phyloP scores from a whole-genome alignment of 2,329 filamentous ascomycete species.

The Fusarium globosum region DNA sequence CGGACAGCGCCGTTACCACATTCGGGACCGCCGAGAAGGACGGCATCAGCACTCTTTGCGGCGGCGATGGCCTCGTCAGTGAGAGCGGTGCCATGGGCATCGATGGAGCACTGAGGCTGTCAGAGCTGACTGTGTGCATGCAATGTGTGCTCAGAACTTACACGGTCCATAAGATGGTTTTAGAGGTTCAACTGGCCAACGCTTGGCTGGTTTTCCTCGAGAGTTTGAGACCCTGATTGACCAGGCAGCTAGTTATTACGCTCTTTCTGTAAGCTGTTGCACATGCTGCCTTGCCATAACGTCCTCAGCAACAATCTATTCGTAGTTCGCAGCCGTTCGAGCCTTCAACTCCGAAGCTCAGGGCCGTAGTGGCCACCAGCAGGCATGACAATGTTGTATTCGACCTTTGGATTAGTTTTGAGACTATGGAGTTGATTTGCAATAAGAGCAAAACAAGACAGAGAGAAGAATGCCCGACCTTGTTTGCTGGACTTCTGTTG shows the following conservation, averaged over 20 bases:
- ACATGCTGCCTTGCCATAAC: slow-evolving; percentile 73
- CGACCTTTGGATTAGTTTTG: slow-evolving; percentile 54
- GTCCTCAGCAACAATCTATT: slow-evolving; percentile 80
- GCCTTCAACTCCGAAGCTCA: slow-evolving; percentile 59
- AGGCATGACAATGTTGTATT: slow-evolving; percentile 83
- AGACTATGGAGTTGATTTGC: neutral
- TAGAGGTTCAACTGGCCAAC: slow-evolving; percentile 87
- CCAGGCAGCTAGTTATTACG: neutral
- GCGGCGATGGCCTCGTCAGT: slow-evolving; percentile 85
- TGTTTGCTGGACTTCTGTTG: slow-evolving; percentile 27
- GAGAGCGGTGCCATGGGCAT: slow-evolving; percentile 80
- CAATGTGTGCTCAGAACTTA: slow-evolving; percentile 60
- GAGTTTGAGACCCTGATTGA: slow-evolving; percentile 76
- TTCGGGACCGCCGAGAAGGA: slow-evolving; percentile 94
- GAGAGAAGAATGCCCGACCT: slow-evolving; percentile 11
- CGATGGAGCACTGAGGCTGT: slow-evolving; percentile 80
- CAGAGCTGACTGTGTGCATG: neutral
- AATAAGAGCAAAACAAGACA: neutral
- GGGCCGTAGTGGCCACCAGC: slow-evolving; percentile 87
- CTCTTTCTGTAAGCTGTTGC: no score
- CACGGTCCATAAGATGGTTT: slow-evolving; percentile 90
- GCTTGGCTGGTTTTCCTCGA: slow-evolving; percentile 77
- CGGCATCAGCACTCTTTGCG: slow-evolving; percentile 86
- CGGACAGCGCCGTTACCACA: slow-evolving; percentile 91
- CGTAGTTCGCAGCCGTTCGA: slow-evolving; percentile 30